phyloP scores from a whole-genome alignment of 345 rosid genomes.

The thale cress (Arabidopsis thaliana) region DNA sequence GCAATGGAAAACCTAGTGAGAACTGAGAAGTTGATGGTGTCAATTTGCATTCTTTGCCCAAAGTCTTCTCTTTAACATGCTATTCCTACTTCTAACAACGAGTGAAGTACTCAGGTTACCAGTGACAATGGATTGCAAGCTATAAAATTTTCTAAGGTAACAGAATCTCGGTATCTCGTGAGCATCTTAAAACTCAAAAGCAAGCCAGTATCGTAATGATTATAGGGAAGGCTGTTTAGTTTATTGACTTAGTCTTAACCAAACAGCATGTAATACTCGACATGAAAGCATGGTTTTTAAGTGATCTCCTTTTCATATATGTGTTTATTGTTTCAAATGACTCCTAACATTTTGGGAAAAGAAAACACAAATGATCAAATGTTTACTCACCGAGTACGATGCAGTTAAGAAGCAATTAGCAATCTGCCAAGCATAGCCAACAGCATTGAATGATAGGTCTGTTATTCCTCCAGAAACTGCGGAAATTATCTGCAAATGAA shows the following conservation, averaged over 20 bases:
- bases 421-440: constrained; percentile 96
- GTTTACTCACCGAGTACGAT: constrained; percentile 85
- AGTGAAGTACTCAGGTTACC: background rate
- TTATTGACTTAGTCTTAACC: constrained; percentile 14
- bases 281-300: background rate
- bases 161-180: background rate
- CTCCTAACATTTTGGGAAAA: background rate
- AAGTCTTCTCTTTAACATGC: background rate
- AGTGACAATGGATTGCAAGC: background rate
- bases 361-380: background rate
- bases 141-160: background rate
- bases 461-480: constrained; percentile 98
- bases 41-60: background rate
- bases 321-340: constrained; percentile 24
- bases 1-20: background rate
- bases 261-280: background rate
- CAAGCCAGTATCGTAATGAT: background rate
- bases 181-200: background rate
- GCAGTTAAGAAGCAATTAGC: constrained; percentile 91
- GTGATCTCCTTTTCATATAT: constrained; percentile 11
- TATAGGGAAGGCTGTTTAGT: constrained; percentile 4
- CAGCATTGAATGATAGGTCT: constrained; percentile 84
- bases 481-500: constrained; percentile 72
- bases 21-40: background rate
- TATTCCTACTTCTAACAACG: background rate